phyloP scores from a whole-genome alignment of 306 rosid species.

The Argentina anserina region DNA sequence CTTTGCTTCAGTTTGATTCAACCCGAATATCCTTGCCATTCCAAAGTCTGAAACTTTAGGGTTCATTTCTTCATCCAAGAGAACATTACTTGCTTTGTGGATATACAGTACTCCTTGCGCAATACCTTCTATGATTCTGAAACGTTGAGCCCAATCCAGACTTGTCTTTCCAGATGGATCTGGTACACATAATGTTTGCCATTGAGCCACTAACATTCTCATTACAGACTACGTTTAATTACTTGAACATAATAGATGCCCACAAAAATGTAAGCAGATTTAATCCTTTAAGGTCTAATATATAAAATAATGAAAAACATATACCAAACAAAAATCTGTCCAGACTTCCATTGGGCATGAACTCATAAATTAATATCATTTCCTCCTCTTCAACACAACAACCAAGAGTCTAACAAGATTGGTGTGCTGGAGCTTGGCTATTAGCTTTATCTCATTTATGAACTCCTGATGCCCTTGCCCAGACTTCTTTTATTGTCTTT shows the following conservation, averaged over 20 bases:
- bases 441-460: constrained; percentile 34
- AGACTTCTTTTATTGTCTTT: constrained; percentile 39
- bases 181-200: not conserved
- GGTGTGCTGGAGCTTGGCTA: constrained; percentile 47
- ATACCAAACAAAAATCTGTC: constrained; percentile 1
- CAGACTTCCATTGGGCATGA: constrained; percentile 44
- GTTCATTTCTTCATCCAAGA: constrained; percentile 14
- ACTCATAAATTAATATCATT: constrained; percentile 49
- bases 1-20: constrained; percentile 9
- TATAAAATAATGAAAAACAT: not conserved
- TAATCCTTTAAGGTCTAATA: no score
- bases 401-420: constrained; percentile 47
- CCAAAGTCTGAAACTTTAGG: constrained; percentile 26
- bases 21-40: constrained; percentile 20
- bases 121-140: constrained; percentile 28
- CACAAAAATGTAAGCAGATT: no score
- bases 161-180: not conserved
- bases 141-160: constrained; percentile 35
- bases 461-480: constrained; percentile 51
- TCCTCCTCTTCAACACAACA: constrained; percentile 32
- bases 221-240: not conserved
- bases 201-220: not conserved
- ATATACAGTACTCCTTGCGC: constrained; percentile 16
- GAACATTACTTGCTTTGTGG: constrained; percentile 28
- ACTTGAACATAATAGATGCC: not conserved